Evolutionary conservation across 345 rosid genomes (phyloP).

Genomic region (Eucalyptus curtisii): DNA sequence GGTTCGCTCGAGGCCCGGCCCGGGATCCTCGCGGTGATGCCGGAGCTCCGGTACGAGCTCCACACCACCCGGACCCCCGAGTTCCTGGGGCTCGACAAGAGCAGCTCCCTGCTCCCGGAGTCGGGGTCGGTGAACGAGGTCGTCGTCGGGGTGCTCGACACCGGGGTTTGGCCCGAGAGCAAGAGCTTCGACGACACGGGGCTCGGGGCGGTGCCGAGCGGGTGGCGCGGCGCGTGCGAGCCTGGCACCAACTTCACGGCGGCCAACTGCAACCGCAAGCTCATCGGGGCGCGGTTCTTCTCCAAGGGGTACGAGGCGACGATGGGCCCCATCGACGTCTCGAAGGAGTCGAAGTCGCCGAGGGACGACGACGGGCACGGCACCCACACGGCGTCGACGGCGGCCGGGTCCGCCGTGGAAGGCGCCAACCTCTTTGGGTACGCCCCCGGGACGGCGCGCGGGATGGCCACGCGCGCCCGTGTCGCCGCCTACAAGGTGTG

Average conservation of each 20-base stretch:
- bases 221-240: constrained; percentile 59
- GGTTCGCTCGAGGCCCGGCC: constrained; percentile 22
- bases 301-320: constrained; percentile 40
- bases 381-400: constrained; percentile 61
- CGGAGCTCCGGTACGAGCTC: constrained; percentile 37
- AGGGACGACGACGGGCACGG: constrained; percentile 66
- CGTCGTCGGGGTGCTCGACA: constrained; percentile 42
- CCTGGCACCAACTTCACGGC: constrained; percentile 37
- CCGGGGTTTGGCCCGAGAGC: constrained; percentile 57
- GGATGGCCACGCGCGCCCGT: constrained; percentile 52
- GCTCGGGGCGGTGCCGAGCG: constrained; percentile 26
- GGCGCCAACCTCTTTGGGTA: constrained; percentile 47
- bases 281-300: constrained; percentile 56
- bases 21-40: constrained; percentile 32
- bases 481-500: constrained; percentile 53
- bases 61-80: constrained; percentile 56
- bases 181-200: constrained; percentile 39
- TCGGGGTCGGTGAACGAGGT: constrained; percentile 16
- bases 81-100: constrained; percentile 40
- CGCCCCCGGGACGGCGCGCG: constrained; percentile 54
- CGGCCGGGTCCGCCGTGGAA: constrained; percentile 55
- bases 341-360: constrained; percentile 47
- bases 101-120: constrained; percentile 15
- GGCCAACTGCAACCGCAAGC: constrained; percentile 35
- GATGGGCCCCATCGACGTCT: constrained; percentile 28